A percentile compares a stretch with the other conserved stretches of the same genome.
phyloP scores from a whole-genome alignment of 108 stramenopile genomes.

The Cylindrotheca closterium region DNA sequence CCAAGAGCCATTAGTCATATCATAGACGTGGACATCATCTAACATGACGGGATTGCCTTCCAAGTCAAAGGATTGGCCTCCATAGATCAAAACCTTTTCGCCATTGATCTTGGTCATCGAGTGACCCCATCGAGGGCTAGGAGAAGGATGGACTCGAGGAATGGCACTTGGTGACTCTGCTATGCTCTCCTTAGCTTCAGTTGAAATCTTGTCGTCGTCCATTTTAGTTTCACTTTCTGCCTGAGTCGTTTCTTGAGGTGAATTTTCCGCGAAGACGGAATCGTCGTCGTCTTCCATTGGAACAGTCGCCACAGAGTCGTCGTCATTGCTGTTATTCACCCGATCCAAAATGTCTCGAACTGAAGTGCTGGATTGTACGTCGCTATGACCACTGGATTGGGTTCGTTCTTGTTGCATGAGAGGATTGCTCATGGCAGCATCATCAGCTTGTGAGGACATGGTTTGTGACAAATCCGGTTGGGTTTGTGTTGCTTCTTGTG shows the following conservation, averaged over 20 bases:
- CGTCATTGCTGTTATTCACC: slow-evolving; percentile 15
- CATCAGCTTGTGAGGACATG: slow-evolving; percentile 8
- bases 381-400: too few relatives aligned
- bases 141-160: slow-evolving; percentile 11
- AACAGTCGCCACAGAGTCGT: slow-evolving; percentile 27
- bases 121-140: slow-evolving; percentile 81
- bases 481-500: background rate
- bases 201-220: background rate
- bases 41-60: slow-evolving; percentile 38
- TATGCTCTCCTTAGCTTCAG: background rate
- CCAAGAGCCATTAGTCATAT: slow-evolving; percentile 53
- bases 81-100: slow-evolving; percentile 69
- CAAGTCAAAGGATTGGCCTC: slow-evolving; percentile 68
- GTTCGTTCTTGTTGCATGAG: too few relatives aligned
- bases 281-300: slow-evolving; percentile 9
- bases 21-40: slow-evolving; percentile 62
- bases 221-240: background rate
- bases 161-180: background rate
- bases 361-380: background rate
- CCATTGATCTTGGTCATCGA: slow-evolving; percentile 73
- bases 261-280: background rate
- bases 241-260: background rate
- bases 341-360: slow-evolving; percentile 32
- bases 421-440: too few relatives aligned
- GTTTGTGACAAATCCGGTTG: slow-evolving; percentile 17